A percentile compares a stretch with the other conserved stretches of the same genome.
These are phyloP conservation scores for Phytophthora sp. DNA, from an alignment of 352 stramenopile genomes.

Conservation along the genomic window DNA sequence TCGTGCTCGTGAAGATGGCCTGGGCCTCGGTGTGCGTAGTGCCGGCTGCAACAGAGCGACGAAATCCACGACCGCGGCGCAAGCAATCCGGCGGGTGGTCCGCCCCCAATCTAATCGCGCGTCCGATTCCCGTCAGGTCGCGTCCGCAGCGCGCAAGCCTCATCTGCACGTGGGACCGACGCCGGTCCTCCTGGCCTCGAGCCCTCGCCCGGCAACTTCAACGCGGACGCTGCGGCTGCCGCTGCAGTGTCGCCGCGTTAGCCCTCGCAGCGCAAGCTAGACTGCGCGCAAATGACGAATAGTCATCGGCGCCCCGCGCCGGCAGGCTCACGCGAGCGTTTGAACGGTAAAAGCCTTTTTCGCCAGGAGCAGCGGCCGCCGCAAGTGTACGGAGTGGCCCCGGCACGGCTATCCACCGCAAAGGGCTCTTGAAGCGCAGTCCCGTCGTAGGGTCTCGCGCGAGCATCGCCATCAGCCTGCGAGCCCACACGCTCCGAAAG, in stretches of 20 bases:
- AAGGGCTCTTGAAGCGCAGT: conserved; percentile 7
- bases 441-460: conserved; percentile 4
- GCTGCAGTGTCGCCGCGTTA: not conserved
- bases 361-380: conserved; percentile 8
- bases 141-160: conserved; percentile 9
- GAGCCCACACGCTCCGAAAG: conserved; percentile 10
- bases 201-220: too few relatives aligned
- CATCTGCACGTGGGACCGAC: conserved; percentile 32
- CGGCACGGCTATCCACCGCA: conserved; percentile 24
- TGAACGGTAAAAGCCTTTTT: conserved; percentile 9
- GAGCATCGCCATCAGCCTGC: conserved; percentile 18
- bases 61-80: too few relatives aligned
- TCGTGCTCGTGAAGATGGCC: too few relatives aligned
- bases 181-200: not conserved
- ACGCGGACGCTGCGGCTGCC: conserved; percentile 3
- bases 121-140: conserved; percentile 9
- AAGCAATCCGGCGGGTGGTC: conserved; percentile 11
- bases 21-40: too few relatives aligned
- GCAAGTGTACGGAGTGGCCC: conserved; percentile 13
- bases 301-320: too few relatives aligned
- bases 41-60: too few relatives aligned
- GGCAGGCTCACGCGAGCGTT: too few relatives aligned
- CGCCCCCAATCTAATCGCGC: conserved; percentile 17
- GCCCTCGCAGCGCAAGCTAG: not conserved
- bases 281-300: not conserved